Evolutionary conservation across 1,139 yeast species (phyloP).

Genomic region (Debaryomyces robertsiae): DNA sequence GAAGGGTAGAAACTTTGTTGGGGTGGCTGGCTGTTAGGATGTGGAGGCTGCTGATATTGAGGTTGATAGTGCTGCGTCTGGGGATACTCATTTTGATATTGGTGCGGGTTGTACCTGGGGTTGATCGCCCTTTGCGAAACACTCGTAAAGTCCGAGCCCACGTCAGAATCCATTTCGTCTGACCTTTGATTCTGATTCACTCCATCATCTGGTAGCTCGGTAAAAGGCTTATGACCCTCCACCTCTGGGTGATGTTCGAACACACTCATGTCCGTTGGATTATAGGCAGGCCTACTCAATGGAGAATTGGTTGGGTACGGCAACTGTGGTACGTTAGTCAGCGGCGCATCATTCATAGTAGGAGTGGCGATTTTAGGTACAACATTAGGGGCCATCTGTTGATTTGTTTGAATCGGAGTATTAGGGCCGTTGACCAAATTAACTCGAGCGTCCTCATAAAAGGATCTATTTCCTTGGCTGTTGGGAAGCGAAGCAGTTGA

Average conservation of each 20-base stretch:
- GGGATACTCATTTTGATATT: conserved; percentile 16
- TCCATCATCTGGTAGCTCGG: conserved; percentile 41
- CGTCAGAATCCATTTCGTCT: conserved; percentile 33
- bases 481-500: conserved; percentile 6
- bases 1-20: conserved; percentile 11
- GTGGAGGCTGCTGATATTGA: conserved; percentile 20
- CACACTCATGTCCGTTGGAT: conserved; percentile 28
- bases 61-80: conserved; percentile 22
- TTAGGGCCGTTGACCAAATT: conserved; percentile 35
- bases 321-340: conserved; percentile 19
- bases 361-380: conserved; percentile 35
- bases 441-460: conserved; percentile 25
- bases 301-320: conserved; percentile 27
- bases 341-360: conserved; percentile 27
- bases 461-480: conserved; percentile 16
- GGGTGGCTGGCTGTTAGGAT: conserved; percentile 13
- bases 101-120: conserved; percentile 46
- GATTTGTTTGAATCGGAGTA: conserved; percentile 32
- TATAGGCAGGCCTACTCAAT: conserved; percentile 22
- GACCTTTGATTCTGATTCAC: conserved; percentile 16
- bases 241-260: conserved; percentile 51
- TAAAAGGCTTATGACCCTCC: conserved; percentile 52
- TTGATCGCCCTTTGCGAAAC: conserved; percentile 80
- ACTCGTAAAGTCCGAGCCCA: conserved; percentile 71
- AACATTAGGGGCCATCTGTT: conserved; percentile 37